Conservation (phyloP, 2,329 filamentous ascomycete genomes). For the Sporothrix variecibatus region DNA sequence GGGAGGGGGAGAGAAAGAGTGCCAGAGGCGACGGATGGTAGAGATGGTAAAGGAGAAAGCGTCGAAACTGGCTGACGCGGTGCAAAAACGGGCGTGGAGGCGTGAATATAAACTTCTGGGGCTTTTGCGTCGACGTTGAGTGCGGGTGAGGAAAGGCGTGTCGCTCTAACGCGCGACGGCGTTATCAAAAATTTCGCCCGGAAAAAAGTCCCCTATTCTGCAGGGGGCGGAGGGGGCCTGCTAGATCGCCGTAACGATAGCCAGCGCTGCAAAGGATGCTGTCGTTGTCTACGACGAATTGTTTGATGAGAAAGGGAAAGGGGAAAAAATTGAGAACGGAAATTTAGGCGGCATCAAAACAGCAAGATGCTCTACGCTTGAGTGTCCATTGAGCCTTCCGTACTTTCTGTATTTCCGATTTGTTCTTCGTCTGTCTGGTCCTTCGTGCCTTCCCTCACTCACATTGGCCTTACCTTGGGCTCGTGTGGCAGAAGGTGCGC, state of each 20-base stretch:
- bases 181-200: slow-evolving; percentile 23
- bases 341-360: not conserved
- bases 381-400: slow-evolving; percentile 1
- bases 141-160: slow-evolving; percentile 21
- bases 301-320: not conserved
- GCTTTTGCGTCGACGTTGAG: not conserved
- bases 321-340: not conserved
- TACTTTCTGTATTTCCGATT: not conserved
- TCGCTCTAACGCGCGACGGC: slow-evolving; percentile 23
- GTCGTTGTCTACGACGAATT: not conserved
- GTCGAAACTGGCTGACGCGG: slow-evolving; percentile 6
- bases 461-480: not conserved
- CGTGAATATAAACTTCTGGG: not conserved
- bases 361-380: not conserved
- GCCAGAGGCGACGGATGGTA: not conserved
- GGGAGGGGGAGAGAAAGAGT: not conserved
- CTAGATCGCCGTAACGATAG: not conserved
- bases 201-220: slow-evolving; percentile 14
- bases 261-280: not conserved
- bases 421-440: not conserved
- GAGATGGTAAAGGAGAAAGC: not conserved
- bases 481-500: slow-evolving; percentile 4
- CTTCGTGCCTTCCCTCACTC: slow-evolving; percentile 4
- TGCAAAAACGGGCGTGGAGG: slow-evolving; percentile 6
- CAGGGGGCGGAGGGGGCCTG: slow-evolving; percentile 1